Conservation (phyloP, 2,329 filamentous ascomycete species). For the Cadophora luteo-olivacea region DNA sequence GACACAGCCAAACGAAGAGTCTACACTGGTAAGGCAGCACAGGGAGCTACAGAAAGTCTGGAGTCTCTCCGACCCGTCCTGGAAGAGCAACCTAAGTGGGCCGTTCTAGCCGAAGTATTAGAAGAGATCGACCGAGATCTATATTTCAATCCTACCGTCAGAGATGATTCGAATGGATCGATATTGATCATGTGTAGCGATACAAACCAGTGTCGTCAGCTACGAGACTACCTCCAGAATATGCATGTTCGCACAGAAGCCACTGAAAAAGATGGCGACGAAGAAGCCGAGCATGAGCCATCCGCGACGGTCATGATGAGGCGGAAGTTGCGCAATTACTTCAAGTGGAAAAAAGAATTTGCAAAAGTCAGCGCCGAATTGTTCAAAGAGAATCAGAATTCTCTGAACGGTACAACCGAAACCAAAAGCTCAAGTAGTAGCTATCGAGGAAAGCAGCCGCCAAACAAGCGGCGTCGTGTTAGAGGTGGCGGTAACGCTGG, state of each 20-base stretch:
- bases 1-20: constrained; percentile 87
- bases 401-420: constrained; percentile 71
- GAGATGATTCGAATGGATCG: constrained; percentile 87
- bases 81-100: constrained; percentile 96
- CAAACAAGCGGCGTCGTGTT: constrained; percentile 85
- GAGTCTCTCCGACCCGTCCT: constrained; percentile 75
- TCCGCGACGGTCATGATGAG: constrained; percentile 91
- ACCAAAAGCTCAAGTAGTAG: constrained; percentile 50
- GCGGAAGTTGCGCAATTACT: constrained; percentile 82
- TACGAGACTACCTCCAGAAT: constrained; percentile 88
- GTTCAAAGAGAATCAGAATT: constrained; percentile 81
- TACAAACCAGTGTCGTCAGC: constrained; percentile 81
- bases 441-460: constrained; percentile 66
- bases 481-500: constrained; percentile 76
- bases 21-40: constrained; percentile 70
- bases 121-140: constrained; percentile 92
- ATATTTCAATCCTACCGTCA: constrained; percentile 78
- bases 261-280: constrained; percentile 50
- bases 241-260: constrained; percentile 74
- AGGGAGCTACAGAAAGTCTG: constrained; percentile 42
- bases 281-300: constrained; percentile 63
- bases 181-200: constrained; percentile 97
- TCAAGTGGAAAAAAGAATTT: constrained; percentile 91
- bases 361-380: constrained; percentile 81
- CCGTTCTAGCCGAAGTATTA: constrained; percentile 83